Percentiles rank a stretch among this genome's conserved stretches.
phyloP scores from a whole-genome alignment of 2,329 filamentous ascomycete genomes.

The Phialocephala subalpina region DNA sequence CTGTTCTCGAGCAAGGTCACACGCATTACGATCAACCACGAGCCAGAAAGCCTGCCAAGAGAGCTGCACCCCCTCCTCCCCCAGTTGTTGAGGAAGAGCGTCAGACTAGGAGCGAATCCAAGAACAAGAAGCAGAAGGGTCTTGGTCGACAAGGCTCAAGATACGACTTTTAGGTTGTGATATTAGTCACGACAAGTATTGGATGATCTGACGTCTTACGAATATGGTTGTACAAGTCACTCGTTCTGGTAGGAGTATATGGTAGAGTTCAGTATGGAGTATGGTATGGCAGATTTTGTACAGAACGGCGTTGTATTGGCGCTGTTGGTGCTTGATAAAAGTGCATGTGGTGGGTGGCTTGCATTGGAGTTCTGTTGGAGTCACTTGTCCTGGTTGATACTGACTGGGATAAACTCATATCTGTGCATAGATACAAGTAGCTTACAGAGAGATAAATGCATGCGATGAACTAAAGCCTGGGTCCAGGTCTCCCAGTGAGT shows the following conservation, averaged over 20 bases:
- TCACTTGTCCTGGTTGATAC: background rate
- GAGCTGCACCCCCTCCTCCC: slow-evolving; percentile 30
- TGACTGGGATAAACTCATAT: background rate
- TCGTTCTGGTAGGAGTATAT: background rate
- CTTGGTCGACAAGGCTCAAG: slow-evolving; percentile 33
- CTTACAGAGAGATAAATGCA: slow-evolving; percentile 8
- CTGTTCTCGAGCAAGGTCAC: slow-evolving; percentile 64
- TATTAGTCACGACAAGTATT: background rate
- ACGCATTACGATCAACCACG: slow-evolving; percentile 66
- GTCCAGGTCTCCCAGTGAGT: too few relatives aligned
- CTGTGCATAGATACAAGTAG: slow-evolving; percentile 1
- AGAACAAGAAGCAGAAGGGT: slow-evolving; percentile 35
- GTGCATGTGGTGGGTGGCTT: background rate
- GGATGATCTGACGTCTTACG: background rate
- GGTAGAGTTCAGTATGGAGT: slow-evolving; percentile 10
- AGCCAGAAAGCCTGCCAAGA: slow-evolving; percentile 47
- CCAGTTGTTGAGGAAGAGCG: slow-evolving; percentile 48
- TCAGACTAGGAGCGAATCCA: slow-evolving; percentile 42
- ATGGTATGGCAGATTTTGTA: background rate
- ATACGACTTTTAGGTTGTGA: slow-evolving; percentile 27
- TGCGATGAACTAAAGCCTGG: background rate
- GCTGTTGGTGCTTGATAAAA: background rate
- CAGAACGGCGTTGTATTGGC: slow-evolving; percentile 2
- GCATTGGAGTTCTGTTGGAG: slow-evolving; percentile 7
- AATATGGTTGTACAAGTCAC: slow-evolving; percentile 3